phyloP scores from a whole-genome alignment of 305 asterid genomes.

The Solanum chacoense region DNA sequence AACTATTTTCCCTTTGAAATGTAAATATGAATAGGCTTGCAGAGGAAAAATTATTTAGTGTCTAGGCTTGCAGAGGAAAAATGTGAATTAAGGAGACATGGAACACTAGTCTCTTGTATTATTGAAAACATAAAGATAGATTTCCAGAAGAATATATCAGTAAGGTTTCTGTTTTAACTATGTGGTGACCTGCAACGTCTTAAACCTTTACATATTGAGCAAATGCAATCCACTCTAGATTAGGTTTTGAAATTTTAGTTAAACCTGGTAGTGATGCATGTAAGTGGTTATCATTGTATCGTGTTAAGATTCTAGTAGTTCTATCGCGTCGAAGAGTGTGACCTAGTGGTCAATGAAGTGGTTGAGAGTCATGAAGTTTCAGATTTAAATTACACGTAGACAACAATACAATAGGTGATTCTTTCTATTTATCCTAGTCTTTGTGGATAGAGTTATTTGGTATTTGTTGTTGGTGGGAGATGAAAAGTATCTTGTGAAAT shows the following conservation, averaged over 20 bases:
- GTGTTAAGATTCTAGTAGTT: not conserved
- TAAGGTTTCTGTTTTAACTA: not conserved
- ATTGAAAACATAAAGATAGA: not conserved
- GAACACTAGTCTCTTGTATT: not conserved
- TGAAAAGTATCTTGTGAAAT: too few species aligned
- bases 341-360: too few species aligned
- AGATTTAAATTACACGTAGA: too few species aligned
- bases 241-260: not conserved
- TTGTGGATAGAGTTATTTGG: too few species aligned
- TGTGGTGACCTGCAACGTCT: not conserved
- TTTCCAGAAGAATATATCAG: not conserved
- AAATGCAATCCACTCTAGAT: not conserved
- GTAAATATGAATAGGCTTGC: not conserved
- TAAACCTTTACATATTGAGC: not conserved
- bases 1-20: not conserved
- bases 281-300: not conserved
- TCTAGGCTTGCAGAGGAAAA: not conserved
- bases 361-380: too few species aligned
- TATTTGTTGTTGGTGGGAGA: too few species aligned
- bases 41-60: not conserved
- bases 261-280: not conserved
- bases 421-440: too few species aligned
- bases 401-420: too few species aligned
- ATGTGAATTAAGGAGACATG: not conserved
- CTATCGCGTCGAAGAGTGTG: too few species aligned